These are phyloP conservation scores for Mycoemilia scoparia DNA, from an alignment of 192 early-diverging fungal genomes.

Conservation along the genomic window DNA sequence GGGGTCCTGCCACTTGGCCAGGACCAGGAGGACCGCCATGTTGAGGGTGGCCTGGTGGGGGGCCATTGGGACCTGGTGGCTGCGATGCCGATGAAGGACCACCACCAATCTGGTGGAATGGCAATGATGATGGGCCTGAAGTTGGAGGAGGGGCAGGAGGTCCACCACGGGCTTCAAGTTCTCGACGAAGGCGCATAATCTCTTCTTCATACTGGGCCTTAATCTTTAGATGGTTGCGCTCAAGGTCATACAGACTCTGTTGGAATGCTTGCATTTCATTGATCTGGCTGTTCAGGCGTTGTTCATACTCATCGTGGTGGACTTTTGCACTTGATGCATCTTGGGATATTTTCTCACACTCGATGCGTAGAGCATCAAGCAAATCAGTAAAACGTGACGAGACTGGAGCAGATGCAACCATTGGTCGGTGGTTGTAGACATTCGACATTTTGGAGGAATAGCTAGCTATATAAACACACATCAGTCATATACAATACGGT, in stretches of 20 bases:
- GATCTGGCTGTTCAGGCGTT: slow-evolving; percentile 59
- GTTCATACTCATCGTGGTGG: slow-evolving; percentile 76
- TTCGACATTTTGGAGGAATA: no score
- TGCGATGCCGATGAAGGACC: slow-evolving; percentile 42
- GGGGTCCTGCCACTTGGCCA: no score
- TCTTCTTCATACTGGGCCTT: slow-evolving; percentile 84
- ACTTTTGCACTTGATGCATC: slow-evolving; percentile 51
- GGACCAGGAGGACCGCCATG: no score
- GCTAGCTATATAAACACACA: no score
- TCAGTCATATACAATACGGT: no score
- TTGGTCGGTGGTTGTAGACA: slow-evolving; percentile 64
- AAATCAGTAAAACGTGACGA: slow-evolving; percentile 52
- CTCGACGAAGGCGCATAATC: slow-evolving; percentile 56
- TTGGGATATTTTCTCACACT: slow-evolving; percentile 61
- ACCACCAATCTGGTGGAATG: slow-evolving; percentile 36
- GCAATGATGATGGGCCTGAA: slow-evolving; percentile 31
- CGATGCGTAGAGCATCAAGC: slow-evolving; percentile 59
- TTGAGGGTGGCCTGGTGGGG: slow-evolving; percentile 13
- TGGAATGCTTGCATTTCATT: slow-evolving; percentile 63
- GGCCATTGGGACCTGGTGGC: slow-evolving; percentile 24
- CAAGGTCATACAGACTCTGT: slow-evolving; percentile 59
- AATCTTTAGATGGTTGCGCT: slow-evolving; percentile 56
- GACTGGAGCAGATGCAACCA: slow-evolving; percentile 44
- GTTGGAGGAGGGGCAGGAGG: slow-evolving; percentile 28
- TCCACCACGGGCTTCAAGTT: slow-evolving; percentile 57